Percentiles rank a stretch among this genome's conserved stretches.
These are phyloP conservation scores for Pseudogymnoascus sp. DNA, from an alignment of 2,329 filamentous ascomycete genomes.

Conservation along the genomic window DNA sequence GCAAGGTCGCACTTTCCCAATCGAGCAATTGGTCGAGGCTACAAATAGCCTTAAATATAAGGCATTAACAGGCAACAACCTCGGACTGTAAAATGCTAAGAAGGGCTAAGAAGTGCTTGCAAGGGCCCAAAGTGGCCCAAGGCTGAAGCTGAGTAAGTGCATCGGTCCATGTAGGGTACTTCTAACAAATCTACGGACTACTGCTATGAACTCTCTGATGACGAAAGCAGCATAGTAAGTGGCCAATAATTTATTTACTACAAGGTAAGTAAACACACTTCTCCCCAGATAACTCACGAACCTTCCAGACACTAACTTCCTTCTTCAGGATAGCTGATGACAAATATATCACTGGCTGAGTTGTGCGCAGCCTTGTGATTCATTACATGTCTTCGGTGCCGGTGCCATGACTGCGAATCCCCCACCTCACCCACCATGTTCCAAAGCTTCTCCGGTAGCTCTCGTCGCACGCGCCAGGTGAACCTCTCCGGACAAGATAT, in stretches of 20 bases:
- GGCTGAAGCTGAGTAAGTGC: slow-evolving; percentile 9
- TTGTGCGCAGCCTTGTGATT: neutral
- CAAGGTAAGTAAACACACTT: neutral
- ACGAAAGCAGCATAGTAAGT: neutral
- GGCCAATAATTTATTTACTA: slow-evolving; percentile 1
- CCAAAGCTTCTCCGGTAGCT: slow-evolving; percentile 81
- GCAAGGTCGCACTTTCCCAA: slow-evolving; percentile 8
- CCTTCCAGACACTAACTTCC: neutral
- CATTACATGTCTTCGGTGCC: neutral
- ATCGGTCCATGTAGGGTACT: neutral
- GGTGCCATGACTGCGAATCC: slow-evolving; percentile 15
- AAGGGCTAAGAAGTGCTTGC: neutral
- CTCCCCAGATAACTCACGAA: neutral
- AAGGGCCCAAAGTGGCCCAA: neutral
- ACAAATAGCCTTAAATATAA: neutral
- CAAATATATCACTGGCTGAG: neutral
- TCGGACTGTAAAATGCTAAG: neutral
- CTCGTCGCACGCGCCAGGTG: slow-evolving; percentile 79
- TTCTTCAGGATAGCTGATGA: neutral
- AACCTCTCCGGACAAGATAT: slow-evolving; percentile 80
- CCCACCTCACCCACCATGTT: slow-evolving; percentile 56
- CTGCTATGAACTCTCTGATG: neutral
- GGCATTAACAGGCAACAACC: neutral
- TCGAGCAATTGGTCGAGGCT: slow-evolving; percentile 3
- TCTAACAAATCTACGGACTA: neutral